phyloP scores from a whole-genome alignment of 345 rosid species.

The Hypericum androsaemum region DNA sequence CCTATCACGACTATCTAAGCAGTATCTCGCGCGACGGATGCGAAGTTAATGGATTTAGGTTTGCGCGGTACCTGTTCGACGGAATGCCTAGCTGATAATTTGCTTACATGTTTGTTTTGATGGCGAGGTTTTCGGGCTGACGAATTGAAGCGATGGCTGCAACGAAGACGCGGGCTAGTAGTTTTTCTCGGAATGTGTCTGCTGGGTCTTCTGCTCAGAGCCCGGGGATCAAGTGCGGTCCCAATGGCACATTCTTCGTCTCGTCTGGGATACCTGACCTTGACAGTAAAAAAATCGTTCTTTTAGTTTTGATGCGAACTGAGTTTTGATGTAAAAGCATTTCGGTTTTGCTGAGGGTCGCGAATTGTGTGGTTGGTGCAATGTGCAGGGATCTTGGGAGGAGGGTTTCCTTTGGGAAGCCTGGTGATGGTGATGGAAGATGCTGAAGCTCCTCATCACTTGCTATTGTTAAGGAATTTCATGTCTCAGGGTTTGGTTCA shows the following conservation, averaged over 20 bases:
- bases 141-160: constrained; percentile 36
- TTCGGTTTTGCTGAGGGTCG: background rate
- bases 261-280: constrained; percentile 85
- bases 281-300: constrained; percentile 37
- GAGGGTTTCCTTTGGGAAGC: constrained; percentile 78
- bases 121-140: background rate
- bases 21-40: too few relatives aligned
- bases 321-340: background rate
- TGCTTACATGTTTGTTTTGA: too few relatives aligned
- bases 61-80: too few relatives aligned
- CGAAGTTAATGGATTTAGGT: too few relatives aligned
- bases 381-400: constrained; percentile 64
- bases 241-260: constrained; percentile 64
- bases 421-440: constrained; percentile 95
- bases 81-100: too few relatives aligned
- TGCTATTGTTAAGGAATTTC: constrained; percentile 82
- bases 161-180: constrained; percentile 50
- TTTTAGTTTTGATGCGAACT: too few relatives aligned
- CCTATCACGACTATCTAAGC: too few relatives aligned
- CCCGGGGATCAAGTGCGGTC: constrained; percentile 77
- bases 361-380: constrained; percentile 3
- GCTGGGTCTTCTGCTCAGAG: constrained; percentile 29
- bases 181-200: constrained; percentile 68
- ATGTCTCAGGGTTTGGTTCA: constrained; percentile 97
- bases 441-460: constrained; percentile 95